A percentile compares a stretch with the other conserved stretches of the same genome.
Conservation (phyloP, 306 rosid genomes). For the Alnus rubra region DNA sequence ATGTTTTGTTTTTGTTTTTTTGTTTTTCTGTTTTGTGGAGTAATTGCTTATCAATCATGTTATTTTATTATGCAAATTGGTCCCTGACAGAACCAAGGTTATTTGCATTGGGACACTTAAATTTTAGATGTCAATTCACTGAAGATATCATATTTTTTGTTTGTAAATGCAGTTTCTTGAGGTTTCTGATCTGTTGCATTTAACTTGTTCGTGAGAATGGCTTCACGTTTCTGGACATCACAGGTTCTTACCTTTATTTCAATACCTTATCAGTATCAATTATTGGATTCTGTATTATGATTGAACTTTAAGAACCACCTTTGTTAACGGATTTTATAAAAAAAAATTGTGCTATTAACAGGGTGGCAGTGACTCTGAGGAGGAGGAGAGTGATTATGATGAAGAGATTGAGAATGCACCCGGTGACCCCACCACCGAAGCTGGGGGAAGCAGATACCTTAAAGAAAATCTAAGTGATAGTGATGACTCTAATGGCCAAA, state of each 20-base stretch:
- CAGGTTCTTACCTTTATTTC: neutral
- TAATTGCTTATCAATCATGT: neutral
- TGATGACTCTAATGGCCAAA: constrained; percentile 67
- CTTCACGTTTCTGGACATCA: constrained; percentile 37
- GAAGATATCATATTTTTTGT: neutral
- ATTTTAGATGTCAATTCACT: neutral
- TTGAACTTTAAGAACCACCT: neutral
- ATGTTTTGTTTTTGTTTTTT: too few species aligned
- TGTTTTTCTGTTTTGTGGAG: neutral
- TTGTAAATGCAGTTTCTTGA: neutral
- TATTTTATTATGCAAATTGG: neutral
- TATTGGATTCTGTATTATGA: neutral
- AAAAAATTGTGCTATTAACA: constrained; percentile 29
- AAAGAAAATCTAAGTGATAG: constrained; percentile 54
- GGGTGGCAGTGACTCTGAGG: constrained; percentile 82
- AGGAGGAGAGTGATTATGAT: constrained; percentile 65
- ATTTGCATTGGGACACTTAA: neutral
- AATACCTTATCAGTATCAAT: neutral
- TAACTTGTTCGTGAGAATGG: constrained; percentile 23
- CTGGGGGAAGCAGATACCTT: constrained; percentile 42
- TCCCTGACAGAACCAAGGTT: neutral
- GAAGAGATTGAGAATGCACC: constrained; percentile 42
- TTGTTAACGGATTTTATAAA: neutral
- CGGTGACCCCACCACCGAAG: constrained; percentile 39
- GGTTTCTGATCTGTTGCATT: neutral